A percentile compares a stretch with the other conserved stretches of the same genome.
phyloP scores from a whole-genome alignment of 192 early-diverging fungal genomes.

The Gamsiella multidivaricata region DNA sequence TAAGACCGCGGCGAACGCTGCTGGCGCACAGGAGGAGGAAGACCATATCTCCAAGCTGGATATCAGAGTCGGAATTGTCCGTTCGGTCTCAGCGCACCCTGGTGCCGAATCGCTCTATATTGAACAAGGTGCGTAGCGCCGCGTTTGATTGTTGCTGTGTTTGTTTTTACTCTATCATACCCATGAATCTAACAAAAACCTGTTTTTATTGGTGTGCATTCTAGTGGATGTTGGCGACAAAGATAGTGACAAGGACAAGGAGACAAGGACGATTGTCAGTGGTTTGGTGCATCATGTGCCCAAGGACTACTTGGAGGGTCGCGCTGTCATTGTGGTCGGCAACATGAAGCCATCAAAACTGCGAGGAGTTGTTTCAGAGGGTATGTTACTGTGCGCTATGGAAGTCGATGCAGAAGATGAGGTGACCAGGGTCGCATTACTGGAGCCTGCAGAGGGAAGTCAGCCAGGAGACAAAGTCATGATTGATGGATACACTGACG shows the following conservation, averaged over 20 bases:
- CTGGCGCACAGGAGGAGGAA: conserved; percentile 18
- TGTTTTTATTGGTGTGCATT: too few species aligned
- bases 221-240: conserved; percentile 68
- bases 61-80: conserved; percentile 71
- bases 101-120: conserved; percentile 63
- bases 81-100: conserved; percentile 62
- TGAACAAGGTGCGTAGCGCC: conserved; percentile 54
- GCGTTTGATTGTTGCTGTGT: neutral
- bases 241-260: conserved; percentile 40
- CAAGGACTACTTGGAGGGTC: conserved; percentile 60
- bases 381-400: conserved; percentile 73
- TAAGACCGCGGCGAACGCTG: neutral
- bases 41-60: conserved; percentile 63
- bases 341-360: conserved; percentile 77
- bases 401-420: conserved; percentile 49
- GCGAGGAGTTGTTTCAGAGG: conserved; percentile 71
- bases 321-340: conserved; percentile 64
- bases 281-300: conserved; percentile 68
- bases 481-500: conserved; percentile 55
- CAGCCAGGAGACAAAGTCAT: conserved; percentile 65
- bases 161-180: neutral
- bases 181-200: conserved; percentile 7
- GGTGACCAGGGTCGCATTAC: conserved; percentile 61
- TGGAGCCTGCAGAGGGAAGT: conserved; percentile 63
- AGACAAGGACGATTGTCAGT: conserved; percentile 73